Base-by-base conservation (phyloP, 2,329 filamentous ascomycete genomes). In the Sphaceloma murrayae region DNA sequence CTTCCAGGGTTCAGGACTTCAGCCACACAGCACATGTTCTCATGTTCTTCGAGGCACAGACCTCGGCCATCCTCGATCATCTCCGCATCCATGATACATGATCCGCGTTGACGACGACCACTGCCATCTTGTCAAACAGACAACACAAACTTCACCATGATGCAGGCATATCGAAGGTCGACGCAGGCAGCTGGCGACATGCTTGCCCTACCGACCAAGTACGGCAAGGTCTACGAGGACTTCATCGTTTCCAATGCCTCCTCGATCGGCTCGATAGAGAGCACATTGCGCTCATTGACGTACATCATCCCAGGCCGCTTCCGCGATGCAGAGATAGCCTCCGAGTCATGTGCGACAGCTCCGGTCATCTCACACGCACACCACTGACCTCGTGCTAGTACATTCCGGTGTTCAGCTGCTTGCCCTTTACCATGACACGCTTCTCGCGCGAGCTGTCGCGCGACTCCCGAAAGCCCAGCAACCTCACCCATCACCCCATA, bases 281-380 rank as follows among this genome's bases (percentile, higher is more conserved):
- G 85, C 51, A 86, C 87, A 10, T 68, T 98, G 58, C 79, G 91
- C 29, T 94, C 87, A 19, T 67, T 98, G 52, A 95, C 89, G 36
- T 98, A 98, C 62, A 87, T 98, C 52, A 91, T 96, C 39, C 91
- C 89, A 82, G 80, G 85, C 46, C 83, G 85, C 44, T 89, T 89
- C 57, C 78, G 85, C 55, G 89, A 96, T 65, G 88, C 89, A 50
- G 91, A 96, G 62, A 82, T 96, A 54, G 86, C 89, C 38, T 94
- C 89, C 42, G 91, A 98, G 65, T 89, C 84, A 34, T 73, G 77
- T 76, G 68, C 57, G 30, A 9, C n/a, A 21, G 7, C n/a, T 26
- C n/a, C 4, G n/a, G n/a, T n/a, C n/a, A n/a, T n/a, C n/a, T n/a
- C 16, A 14, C 14, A 11, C 24, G 17, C 11, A n/a, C 13, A 10